These are phyloP conservation scores for Gynochthodes officinalis DNA, from an alignment of 257 asterid species.

Conservation along the genomic window DNA sequence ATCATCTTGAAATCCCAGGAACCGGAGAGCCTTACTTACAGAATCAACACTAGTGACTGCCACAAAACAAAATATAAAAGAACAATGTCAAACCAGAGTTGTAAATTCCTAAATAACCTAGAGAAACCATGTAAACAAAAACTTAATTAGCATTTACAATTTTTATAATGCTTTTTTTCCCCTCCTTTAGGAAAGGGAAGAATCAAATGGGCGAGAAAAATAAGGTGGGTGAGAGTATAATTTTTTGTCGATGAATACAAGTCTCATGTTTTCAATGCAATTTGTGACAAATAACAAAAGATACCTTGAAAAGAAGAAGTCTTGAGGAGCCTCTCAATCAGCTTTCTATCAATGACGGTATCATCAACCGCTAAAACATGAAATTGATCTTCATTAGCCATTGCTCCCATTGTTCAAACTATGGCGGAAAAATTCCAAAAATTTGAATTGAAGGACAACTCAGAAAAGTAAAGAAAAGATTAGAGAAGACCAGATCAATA, in stretches of 20 bases:
- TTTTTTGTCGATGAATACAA: too few relatives aligned
- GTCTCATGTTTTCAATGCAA: too few relatives aligned
- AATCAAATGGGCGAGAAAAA: too few relatives aligned
- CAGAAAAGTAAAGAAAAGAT: background rate
- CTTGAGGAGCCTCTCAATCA: conserved; percentile 60
- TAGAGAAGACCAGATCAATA: background rate
- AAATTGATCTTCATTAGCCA: conserved; percentile 12
- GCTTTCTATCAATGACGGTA: conserved; percentile 52
- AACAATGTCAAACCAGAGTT: too few relatives aligned
- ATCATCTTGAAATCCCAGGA: conserved; percentile 44
- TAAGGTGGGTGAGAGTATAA: too few relatives aligned
- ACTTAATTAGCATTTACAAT: background rate
- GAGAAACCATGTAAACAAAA: background rate
- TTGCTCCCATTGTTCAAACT: background rate
- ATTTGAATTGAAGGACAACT: background rate
- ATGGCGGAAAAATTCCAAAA: background rate
- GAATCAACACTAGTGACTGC: conserved; percentile 67
- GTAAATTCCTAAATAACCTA: too few relatives aligned
- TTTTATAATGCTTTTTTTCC: too few relatives aligned
- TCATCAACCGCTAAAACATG: conserved; percentile 65
- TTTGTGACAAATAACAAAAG: background rate
- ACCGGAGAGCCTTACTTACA: conserved; percentile 53
- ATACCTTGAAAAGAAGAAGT: conserved; percentile 60
- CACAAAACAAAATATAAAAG: background rate
- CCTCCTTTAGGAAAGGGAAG: too few relatives aligned